Conservation (phyloP, 2,329 filamentous ascomycete genomes). For the Ciborinia camelliae region DNA sequence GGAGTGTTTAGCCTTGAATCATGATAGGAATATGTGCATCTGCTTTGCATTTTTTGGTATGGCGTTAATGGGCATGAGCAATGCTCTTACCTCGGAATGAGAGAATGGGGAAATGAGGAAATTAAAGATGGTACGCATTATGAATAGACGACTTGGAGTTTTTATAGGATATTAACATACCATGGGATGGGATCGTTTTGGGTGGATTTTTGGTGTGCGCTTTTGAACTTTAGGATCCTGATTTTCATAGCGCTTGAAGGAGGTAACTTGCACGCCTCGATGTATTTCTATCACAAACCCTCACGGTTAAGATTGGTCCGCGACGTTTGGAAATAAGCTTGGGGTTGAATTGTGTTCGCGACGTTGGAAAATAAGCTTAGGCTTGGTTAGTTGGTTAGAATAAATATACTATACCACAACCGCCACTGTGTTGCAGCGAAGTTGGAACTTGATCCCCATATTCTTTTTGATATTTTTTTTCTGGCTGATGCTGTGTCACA, state of each 20-base stretch:
- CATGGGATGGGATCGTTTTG: neutral
- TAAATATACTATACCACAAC: neutral
- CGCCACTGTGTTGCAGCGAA: neutral
- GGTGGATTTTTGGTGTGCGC: neutral
- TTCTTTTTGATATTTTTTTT: too few species aligned
- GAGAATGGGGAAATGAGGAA: neutral
- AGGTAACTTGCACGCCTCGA: neutral
- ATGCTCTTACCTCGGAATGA: constrained; percentile 65
- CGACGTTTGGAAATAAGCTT: neutral
- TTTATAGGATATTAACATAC: constrained; percentile 13
- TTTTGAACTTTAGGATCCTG: neutral
- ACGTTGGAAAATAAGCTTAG: neutral
- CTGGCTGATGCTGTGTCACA: too few species aligned
- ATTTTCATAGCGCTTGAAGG: neutral
- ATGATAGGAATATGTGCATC: constrained; percentile 73
- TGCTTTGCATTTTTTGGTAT: constrained; percentile 82
- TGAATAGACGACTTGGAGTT: constrained; percentile 11
- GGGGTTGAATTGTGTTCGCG: too few species aligned
- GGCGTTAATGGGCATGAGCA: constrained; percentile 80
- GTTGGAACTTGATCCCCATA: too few species aligned
- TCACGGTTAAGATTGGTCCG: neutral
- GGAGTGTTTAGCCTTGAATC: constrained; percentile 79
- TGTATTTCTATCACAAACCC: neutral
- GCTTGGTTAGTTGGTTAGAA: neutral
- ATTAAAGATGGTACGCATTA: constrained; percentile 6